Base-by-base conservation (phyloP, 2,329 filamentous ascomycete genomes). In the Aspergillus eucalypticola region DNA sequence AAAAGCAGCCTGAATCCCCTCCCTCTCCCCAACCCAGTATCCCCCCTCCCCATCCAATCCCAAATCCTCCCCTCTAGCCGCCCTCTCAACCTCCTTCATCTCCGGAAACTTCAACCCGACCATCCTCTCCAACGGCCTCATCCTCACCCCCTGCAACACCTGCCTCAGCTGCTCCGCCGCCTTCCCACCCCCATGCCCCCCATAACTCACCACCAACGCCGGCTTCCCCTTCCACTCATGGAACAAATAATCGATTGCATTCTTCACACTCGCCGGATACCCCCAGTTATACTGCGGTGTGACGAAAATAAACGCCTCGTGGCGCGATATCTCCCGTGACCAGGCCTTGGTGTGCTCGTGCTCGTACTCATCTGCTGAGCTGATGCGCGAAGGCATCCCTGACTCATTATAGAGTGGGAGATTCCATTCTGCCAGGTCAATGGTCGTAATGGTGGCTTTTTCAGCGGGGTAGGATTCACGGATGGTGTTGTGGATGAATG, bases 171-270 rank as follows among this genome's bases (percentile, higher is more conserved):
- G 75, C 25, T 57, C 72, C 2, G 73, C 73, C 2, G 73, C 73
- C 51, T 78, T 77, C 2, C 60, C 69, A 0, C 78, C 78, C 1
- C 78, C 78, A 25, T 71, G 69, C 0, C 78, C 78, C 4, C 85
- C 85, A 71, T 87, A 87, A 58, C 78, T 82, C 25, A 88, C 78
- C 58, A 87, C 76, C 50, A 75, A 73, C 17, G 78, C 79, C 0
- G 84, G 81, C 69, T 87, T 87, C 8, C 80, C 82, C 23, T 72
- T 78, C 82, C 84, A 87, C 67, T 87, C 85, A 65, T 86, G 74
- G 65, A 78, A 81, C 0, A 88, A 77, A 66, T 85, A 88, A 69
- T 88, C 86, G 58, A 88, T 79, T 5, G 86, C 85, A 67, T 87
- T 88, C 76, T 88, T 88, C 52, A 84, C 72, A 6, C 75, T 79